Conservation (phyloP, 768 basidiomycete genomes). For the Filobasidium wieringae region DNA sequence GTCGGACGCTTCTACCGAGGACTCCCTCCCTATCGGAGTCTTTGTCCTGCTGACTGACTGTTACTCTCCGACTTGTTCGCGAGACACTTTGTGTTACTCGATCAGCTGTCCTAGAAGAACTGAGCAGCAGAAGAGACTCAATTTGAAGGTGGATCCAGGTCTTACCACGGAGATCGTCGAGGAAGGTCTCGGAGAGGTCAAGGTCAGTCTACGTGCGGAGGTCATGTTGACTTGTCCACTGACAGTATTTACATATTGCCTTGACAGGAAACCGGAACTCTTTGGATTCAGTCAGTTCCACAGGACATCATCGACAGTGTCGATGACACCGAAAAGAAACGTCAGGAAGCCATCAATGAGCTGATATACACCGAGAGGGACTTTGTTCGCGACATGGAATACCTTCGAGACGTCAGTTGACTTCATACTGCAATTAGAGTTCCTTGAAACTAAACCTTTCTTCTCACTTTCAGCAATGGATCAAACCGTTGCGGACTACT, state of each 20-base stretch:
- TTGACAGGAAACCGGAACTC: constrained; percentile 60
- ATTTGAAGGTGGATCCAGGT: constrained; percentile 86
- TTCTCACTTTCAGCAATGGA: constrained; percentile 63
- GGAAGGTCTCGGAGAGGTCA: constrained; percentile 68
- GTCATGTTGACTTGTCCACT: neutral
- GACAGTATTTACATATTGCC: constrained; percentile 17
- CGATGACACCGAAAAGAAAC: constrained; percentile 80
- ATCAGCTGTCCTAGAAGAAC: constrained; percentile 88
- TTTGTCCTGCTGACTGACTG: constrained; percentile 95
- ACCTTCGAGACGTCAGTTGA: constrained; percentile 72
- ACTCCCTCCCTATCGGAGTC: constrained; percentile 69
- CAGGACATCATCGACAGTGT: constrained; percentile 87
- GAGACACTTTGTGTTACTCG: constrained; percentile 89
- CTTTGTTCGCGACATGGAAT: constrained; percentile 96
- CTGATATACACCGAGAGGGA: constrained; percentile 87
- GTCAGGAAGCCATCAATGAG: constrained; percentile 97
- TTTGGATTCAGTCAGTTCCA: constrained; percentile 95
- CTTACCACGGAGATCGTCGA: constrained; percentile 69
- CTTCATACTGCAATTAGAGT: constrained; percentile 3
- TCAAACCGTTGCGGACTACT: constrained; percentile 64
- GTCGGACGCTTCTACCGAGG: constrained; percentile 27
- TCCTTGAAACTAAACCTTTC: constrained; percentile 4
- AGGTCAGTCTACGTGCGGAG: constrained; percentile 43
- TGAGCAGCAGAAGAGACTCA: constrained; percentile 86
- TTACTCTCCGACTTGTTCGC: constrained; percentile 92